A percentile compares a stretch with the other conserved stretches of the same genome.
Evolutionary conservation across 1,284 basidiomycete species (phyloP).

Genomic region (Termitomyces sp.): DNA sequence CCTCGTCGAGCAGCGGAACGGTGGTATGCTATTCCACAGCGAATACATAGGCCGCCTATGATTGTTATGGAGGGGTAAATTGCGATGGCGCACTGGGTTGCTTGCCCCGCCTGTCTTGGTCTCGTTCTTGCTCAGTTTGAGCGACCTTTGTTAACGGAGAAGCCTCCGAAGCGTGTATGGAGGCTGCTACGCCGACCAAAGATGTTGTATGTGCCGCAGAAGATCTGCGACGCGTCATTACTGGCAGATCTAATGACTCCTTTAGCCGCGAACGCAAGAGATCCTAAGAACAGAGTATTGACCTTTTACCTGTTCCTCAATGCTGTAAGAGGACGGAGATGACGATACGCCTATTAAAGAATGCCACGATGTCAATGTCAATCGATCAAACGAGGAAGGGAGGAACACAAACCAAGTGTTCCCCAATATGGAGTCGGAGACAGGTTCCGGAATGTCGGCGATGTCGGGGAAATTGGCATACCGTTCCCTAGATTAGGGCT

Average conservation of each 20-base stretch:
- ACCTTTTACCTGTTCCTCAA: conserved; percentile 20
- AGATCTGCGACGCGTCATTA: conserved; percentile 11
- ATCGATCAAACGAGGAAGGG: no score
- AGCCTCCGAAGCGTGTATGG: conserved; percentile 7
- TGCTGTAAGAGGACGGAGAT: conserved; percentile 8
- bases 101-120: not conserved
- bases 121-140: not conserved
- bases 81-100: not conserved
- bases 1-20: conserved; percentile 11
- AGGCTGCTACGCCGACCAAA: conserved; percentile 4
- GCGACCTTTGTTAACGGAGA: not conserved
- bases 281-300: not conserved
- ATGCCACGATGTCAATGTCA: not conserved
- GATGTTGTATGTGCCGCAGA: conserved; percentile 4
- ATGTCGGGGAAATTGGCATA: conserved; percentile 16
- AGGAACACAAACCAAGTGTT: conserved; percentile 14
- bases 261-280: not conserved
- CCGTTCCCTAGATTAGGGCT: conserved; percentile 1
- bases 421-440: conserved; percentile 20
- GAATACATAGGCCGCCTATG: conserved; percentile 21
- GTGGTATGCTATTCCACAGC: conserved; percentile 10
- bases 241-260: conserved; percentile 15
- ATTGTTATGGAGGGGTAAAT: conserved; percentile 16
- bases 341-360: conserved; percentile 1
- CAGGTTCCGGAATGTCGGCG: conserved; percentile 20